Base-by-base conservation (phyloP, 2,329 filamentous ascomycete species). In the Penicillium aurantiogriseum region DNA sequence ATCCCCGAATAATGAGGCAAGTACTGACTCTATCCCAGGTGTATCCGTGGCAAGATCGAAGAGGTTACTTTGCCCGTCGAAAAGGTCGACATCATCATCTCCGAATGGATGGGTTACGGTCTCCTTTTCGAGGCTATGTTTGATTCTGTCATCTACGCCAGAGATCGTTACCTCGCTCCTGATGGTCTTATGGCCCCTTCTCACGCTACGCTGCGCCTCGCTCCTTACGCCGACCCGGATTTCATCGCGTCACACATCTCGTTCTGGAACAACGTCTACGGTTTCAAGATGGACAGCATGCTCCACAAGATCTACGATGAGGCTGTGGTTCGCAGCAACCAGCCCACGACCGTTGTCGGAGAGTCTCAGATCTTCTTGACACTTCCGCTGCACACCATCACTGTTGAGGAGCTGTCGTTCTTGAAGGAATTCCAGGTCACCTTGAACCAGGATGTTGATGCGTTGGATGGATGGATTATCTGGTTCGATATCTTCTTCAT, bases 81-180 rank as follows among this genome's bases (percentile, higher is more conserved):
- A 53, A 81, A 92, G 69, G 92, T 97, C 45, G 93, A 97, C 76
- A 88, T 97, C 69, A 96, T 97, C 71, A 88, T 97, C 59, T 95
- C 90, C 58, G 92, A 97, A 75, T 97, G 92, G 92, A 97, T 97
- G 92, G 92, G 92, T 31, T 97, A 97, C 73, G 90, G 88, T 63
- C 83, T 97, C 19, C 83, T 97, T 6, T 97, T 95, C 74, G 92
- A 97, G 76, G 91, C 92, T 55, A 97, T 97, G 92, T 85, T 97
- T 29, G 91, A 94, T 63, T 95, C 91, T 48, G 91, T 97, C 23
- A 82, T 97, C 50, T 93, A 86, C 70, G 93, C 93, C 43, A 84
- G 92, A 60, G 92, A 97, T 76, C 86, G 85, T 65, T 97, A 96
- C 74, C 85, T 97, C 25, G 86, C 84, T 58, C 85, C 88, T 0